Evolutionary conservation across 2,329 filamentous ascomycete species (phyloP).

Genomic region (Hypomyces perniciosus): DNA sequence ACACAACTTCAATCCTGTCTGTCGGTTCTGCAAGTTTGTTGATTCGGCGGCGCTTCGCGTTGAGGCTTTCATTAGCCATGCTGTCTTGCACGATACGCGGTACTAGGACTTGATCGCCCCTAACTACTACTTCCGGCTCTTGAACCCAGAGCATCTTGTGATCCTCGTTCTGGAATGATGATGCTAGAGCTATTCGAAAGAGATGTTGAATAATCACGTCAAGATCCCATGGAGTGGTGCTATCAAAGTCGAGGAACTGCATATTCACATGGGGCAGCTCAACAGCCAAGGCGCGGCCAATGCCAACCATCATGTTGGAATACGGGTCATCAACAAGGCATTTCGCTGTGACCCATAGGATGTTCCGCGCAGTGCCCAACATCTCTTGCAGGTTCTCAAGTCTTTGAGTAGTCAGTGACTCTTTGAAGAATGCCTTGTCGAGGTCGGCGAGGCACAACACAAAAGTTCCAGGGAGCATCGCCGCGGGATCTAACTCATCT

Average conservation of each 20-base stretch:
- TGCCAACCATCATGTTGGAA: slow-evolving; percentile 1
- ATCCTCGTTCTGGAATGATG: not conserved
- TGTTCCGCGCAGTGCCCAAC: not conserved
- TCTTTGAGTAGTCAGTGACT: not conserved
- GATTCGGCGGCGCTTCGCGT: not conserved
- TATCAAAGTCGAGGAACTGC: slow-evolving; percentile 4
- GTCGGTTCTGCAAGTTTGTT: not conserved
- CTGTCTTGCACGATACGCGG: not conserved
- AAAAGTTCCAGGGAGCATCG: not conserved
- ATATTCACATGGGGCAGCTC: not conserved
- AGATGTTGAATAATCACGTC: not conserved
- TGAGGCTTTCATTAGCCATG: not conserved
- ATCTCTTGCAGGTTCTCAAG: not conserved
- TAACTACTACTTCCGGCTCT: not conserved
- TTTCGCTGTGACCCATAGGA: slow-evolving; percentile 1
- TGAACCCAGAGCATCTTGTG: not conserved
- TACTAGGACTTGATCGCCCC: not conserved
- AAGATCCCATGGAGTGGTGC: not conserved
- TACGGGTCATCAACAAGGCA: not conserved
- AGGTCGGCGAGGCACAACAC: slow-evolving; percentile 1
- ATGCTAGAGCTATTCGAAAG: not conserved
- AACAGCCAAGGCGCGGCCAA: not conserved
- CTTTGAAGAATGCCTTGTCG: not conserved
- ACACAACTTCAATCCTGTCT: not conserved
- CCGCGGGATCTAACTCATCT: not conserved